Base-by-base conservation (phyloP, 371 early-diverging fungal genomes). In the Mortierella sp. region DNA sequence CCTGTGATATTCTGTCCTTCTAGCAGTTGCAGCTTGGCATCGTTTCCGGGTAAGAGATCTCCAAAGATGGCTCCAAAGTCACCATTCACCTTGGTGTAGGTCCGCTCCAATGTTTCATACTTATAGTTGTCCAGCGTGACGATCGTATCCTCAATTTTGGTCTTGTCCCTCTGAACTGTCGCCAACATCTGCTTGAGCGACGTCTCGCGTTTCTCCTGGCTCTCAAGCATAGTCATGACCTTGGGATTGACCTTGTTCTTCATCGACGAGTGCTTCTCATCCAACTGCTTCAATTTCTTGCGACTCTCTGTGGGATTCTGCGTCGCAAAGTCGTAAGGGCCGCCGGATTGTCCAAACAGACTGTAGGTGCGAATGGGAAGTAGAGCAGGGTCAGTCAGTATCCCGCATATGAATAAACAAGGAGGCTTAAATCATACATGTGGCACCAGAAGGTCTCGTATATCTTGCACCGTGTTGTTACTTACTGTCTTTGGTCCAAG, bases 1-100 rank as follows among this genome's bases (percentile, higher is more conserved):
- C 96, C 94, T 0, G 94, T 92, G n/a, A 99, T 92, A 5, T 91
- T 91, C 80, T 93, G 89, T 5, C 96, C 97, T 76, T 97, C 97
- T 8, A 95, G 94, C 55, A 96, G 96, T 77, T 95, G 95, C 42
- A 99, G 91, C 78, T 94, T 96, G 78, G 98, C 96, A 8, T 96
- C 93, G 84, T 96, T 98, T 3, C 97, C 98, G 0, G 98, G 97
- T 63, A 99, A 90, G 42, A 99, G 90, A 60, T 98, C 99, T 26
- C 94, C 96, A 91, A 99, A 99, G 73, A 99, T 99, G 0, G 91
- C 92, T 0, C 99, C 98, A 92, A 99, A 99, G 84, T 99, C 99
- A 2, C 91, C 90, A 89, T 97, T 96, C 42, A 99, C 99, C 82
- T 96, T 95, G 73, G 89, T 89, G 94, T 96, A 99, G 3, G 99